These are phyloP conservation scores for Phytophthora litchii DNA, from an alignment of 352 stramenopile genomes.

Conservation along the genomic window DNA sequence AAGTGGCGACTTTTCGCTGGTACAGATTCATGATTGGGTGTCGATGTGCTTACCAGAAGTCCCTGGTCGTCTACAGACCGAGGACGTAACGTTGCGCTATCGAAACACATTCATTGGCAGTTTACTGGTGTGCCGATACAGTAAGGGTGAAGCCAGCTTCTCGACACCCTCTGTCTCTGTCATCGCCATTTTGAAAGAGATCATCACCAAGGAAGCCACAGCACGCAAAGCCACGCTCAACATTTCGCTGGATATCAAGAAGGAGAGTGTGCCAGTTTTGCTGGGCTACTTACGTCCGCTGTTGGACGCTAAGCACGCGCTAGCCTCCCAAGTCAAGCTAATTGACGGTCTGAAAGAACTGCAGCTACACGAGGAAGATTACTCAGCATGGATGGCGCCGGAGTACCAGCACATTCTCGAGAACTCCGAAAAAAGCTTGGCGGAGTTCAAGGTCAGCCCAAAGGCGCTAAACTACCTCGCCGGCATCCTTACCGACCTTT, in stretches of 20 bases:
- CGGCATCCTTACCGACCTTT: constrained; percentile 83
- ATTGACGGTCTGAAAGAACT: constrained; percentile 87
- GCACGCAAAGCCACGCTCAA: constrained; percentile 77
- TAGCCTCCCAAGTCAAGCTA: constrained; percentile 80
- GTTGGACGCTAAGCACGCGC: constrained; percentile 71
- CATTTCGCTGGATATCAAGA: constrained; percentile 83
- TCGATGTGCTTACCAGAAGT: constrained; percentile 80
- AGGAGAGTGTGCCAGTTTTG: constrained; percentile 76
- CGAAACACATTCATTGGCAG: constrained; percentile 80
- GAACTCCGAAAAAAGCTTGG: constrained; percentile 65
- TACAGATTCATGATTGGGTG: constrained; percentile 90
- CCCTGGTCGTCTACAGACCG: constrained; percentile 67
- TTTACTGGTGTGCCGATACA: constrained; percentile 76
- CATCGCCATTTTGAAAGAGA: constrained; percentile 87
- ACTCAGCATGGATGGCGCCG: constrained; percentile 71
- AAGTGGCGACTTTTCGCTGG: constrained; percentile 75
- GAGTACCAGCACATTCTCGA: constrained; percentile 83
- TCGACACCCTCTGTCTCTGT: constrained; percentile 79
- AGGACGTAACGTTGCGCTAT: constrained; percentile 78
- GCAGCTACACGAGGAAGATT: constrained; percentile 80
- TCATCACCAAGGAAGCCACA: constrained; percentile 88
- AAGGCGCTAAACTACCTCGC: constrained; percentile 82
- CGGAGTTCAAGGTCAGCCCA: constrained; percentile 74
- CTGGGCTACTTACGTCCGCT: constrained; percentile 66
- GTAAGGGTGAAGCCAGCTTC: constrained; percentile 75